Evolutionary conservation across 2,329 filamentous ascomycete genomes (phyloP).

Genomic region (Shiraia bambusicola): DNA sequence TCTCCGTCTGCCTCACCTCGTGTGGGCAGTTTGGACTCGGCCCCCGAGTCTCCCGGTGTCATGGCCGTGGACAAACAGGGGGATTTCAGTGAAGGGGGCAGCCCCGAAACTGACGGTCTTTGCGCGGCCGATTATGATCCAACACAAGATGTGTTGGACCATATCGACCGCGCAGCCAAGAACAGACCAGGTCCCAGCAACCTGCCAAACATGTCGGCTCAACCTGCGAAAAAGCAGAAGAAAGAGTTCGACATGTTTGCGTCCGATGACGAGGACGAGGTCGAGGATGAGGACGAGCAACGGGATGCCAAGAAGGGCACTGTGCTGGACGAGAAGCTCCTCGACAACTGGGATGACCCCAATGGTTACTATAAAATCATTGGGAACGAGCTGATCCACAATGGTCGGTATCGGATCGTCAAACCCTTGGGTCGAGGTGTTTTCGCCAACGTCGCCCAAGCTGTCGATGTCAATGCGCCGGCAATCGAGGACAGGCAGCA

Average conservation of each 20-base stretch:
- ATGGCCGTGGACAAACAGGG: conserved; percentile 47
- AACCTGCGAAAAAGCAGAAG: conserved; percentile 44
- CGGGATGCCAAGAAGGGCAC: conserved; percentile 27
- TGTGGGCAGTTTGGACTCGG: conserved; percentile 41
- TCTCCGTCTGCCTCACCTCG: conserved; percentile 42
- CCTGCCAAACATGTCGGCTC: conserved; percentile 53
- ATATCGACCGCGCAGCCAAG: conserved; percentile 69
- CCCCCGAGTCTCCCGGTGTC: conserved; percentile 43
- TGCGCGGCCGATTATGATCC: conserved; percentile 95
- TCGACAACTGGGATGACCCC: conserved; percentile 90
- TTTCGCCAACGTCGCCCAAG: conserved; percentile 94
- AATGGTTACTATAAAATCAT: conserved; percentile 97
- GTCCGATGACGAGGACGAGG: conserved; percentile 70
- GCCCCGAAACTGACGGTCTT: conserved; percentile 61
- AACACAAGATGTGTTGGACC: conserved; percentile 83
- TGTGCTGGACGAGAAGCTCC: conserved; percentile 67
- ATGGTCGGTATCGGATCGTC: conserved; percentile 83
- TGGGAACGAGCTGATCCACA: conserved; percentile 83
- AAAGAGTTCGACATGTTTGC: conserved; percentile 65
- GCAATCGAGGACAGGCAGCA: conserved; percentile 50
- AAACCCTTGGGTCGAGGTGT: conserved; percentile 88
- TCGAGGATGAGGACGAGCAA: conserved; percentile 61
- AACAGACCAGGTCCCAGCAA: conserved; percentile 53
- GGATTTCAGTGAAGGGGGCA: conserved; percentile 39
- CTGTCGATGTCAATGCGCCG: conserved; percentile 46